phyloP scores from a whole-genome alignment of 2,329 filamentous ascomycete genomes.

The Cytospora chrysosperma region DNA sequence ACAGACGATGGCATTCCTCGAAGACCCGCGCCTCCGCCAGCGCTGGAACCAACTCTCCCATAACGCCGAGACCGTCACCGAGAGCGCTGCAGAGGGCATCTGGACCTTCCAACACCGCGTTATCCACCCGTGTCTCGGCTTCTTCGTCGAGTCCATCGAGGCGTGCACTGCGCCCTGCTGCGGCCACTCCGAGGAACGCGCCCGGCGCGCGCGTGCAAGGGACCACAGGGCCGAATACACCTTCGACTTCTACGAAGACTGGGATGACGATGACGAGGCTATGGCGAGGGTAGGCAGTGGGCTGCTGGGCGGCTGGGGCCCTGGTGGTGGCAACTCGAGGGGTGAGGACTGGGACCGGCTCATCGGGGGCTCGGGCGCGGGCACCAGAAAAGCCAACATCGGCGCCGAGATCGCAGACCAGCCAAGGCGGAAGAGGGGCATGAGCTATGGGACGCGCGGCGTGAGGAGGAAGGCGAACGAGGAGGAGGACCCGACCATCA shows the following conservation, averaged over 20 bases:
- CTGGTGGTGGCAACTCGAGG: conserved; percentile 24
- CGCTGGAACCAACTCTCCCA: conserved; percentile 91
- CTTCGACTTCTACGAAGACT: conserved; percentile 96
- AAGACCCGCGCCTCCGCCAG: conserved; percentile 87
- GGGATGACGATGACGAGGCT: conserved; percentile 64
- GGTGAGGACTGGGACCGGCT: conserved; percentile 82
- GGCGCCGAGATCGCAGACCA: conserved; percentile 55
- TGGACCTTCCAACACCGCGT: conserved; percentile 88
- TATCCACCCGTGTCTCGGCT: conserved; percentile 74
- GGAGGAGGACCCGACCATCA: conserved; percentile 81
- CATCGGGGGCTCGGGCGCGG: conserved; percentile 63
- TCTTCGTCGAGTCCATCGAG: conserved; percentile 64
- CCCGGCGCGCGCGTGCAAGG: conserved; percentile 66
- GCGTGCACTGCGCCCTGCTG: conserved; percentile 71
- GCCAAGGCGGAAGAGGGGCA: conserved; percentile 71
- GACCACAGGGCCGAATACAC: conserved; percentile 71
- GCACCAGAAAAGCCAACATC: conserved; percentile 25
- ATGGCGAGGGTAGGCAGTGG: conserved; percentile 43
- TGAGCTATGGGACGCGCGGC: conserved; percentile 82
- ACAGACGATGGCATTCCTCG: conserved; percentile 57
- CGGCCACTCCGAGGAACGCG: conserved; percentile 71
- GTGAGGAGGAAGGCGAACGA: conserved; percentile 45
- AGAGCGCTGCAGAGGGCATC: conserved; percentile 85
- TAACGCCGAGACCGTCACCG: conserved; percentile 86
- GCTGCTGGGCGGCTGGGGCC: conserved; percentile 55